Base-by-base conservation (phyloP, 202 grass and related monocot species). In the Setaria italica region DNA sequence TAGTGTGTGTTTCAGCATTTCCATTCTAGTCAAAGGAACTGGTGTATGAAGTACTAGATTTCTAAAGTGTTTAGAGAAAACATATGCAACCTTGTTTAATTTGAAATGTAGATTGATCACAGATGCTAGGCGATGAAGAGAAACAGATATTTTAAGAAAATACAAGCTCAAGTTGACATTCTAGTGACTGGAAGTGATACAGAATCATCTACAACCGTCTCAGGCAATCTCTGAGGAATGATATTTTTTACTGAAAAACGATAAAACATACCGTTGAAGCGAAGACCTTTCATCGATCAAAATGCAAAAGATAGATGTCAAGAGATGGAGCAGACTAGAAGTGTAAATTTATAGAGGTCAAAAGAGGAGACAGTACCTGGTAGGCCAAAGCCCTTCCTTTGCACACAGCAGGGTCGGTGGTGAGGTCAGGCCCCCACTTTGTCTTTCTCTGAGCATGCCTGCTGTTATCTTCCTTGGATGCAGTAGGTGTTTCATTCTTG, bases 301-400 rank as follows among this genome's bases (percentile, higher is more conserved):
- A 41, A 68, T 68, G 47, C n/a, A 54, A 70, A 33, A 65, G 14
- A 49, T 41, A 50, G 21, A 77, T 67, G 35, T 29, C 48, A 73
- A 41, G 5, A 5, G 39, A 72, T 15, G 55, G 42, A 85, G 50
- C 15, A 54, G 13, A 50, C 5, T 13, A 80, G 62, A 80, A 6
- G 49, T 67, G 6, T 41, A 39, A 54, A 41, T 11, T 54, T 54
- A 3, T 56, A 17, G 34, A 68, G 50, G 35, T 17, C 17, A 58
- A 58, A 58, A 45, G 63, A 69, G 13, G n/a, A 57, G 34, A 55
- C 0, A 19, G 46, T 74, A 95, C 96, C 93, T 95, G 96, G 88
- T 99, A 95, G 37, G 93, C 96, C 53, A 91, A 68, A 83, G 90
- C 86, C 82, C 58, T 95, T 79, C 74, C 79, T 87, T 95, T 99